Conservation (phyloP, 2,329 filamentous ascomycete genomes). For the Fusarium brachygibbosum region DNA sequence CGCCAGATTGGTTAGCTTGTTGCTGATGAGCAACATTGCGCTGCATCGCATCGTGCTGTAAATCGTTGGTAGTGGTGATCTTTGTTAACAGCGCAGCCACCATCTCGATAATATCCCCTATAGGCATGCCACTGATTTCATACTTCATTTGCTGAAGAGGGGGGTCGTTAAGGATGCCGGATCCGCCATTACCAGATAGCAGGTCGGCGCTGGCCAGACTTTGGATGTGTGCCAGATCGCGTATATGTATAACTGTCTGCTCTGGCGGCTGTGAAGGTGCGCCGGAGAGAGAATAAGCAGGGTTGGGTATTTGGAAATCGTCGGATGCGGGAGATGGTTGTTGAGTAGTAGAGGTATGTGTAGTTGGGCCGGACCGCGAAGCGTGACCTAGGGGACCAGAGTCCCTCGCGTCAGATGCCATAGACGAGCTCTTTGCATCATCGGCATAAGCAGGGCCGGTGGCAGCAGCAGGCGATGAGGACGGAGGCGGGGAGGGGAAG, state of each 20-base stretch:
- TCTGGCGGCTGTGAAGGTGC: conserved; percentile 50
- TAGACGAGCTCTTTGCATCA: conserved; percentile 61
- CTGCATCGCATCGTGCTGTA: conserved; percentile 92
- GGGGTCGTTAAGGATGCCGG: conserved; percentile 65
- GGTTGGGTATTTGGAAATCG: conserved; percentile 56
- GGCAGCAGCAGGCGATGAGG: conserved; percentile 62
- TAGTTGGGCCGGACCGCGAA: conserved; percentile 40
- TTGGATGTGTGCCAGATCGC: conserved; percentile 91
- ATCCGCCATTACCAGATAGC: conserved; percentile 62
- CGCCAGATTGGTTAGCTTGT: conserved; percentile 64
- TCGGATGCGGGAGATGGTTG: conserved; percentile 57
- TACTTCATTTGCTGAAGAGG: conserved; percentile 75
- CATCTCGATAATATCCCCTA: conserved; percentile 98
- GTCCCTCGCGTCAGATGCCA: conserved; percentile 61
- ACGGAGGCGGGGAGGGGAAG: conserved; percentile 68
- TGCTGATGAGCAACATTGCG: conserved; percentile 73
- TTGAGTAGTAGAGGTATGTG: conserved; percentile 39
- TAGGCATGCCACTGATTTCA: conserved; percentile 98
- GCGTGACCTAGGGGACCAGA: conserved; percentile 48
- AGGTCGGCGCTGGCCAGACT: conserved; percentile 86
- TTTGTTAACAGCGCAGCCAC: conserved; percentile 95
- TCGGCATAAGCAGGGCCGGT: conserved; percentile 56
- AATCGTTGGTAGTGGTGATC: conserved; percentile 96
- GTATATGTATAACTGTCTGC: conserved; percentile 78
- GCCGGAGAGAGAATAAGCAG: conserved; percentile 53